Base-by-base conservation (phyloP, 2,329 filamentous ascomycete species). In the Beauveria sp. region DNA sequence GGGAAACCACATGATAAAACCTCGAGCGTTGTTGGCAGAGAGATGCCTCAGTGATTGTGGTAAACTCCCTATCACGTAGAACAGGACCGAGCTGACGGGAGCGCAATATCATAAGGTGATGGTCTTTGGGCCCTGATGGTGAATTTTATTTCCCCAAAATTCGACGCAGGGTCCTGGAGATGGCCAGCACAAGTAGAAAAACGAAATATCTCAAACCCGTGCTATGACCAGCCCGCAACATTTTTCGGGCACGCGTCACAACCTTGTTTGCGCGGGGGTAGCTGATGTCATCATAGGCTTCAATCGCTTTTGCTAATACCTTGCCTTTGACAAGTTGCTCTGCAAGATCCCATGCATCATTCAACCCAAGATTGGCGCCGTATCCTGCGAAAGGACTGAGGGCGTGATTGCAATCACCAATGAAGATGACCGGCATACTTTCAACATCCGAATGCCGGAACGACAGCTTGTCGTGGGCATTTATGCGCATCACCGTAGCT, bases 361-460 rank as follows among this genome's bases (percentile, higher is more conserved):
- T 74, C 28, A 81, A 62, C 3, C 78, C 79, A 61, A 81, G 65
- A 63, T 80, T 80, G 0, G 77, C 79, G 0, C 80, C 79, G 60
- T 74, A 77, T 0, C 79, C 78, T 5, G 79, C 76, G 67, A 80
- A 82, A 0, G 79, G 76, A 56, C 72, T 79, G 6, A 80, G 71
- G 1, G 79, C 78, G 65, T 82, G 79, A 63, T 82, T 81, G 59
- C 72, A 72, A 64, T 82, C 79, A 12, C 80, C 80, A 24, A 82
- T 76, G 55, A 78, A 81, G 10, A 81, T 66, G 8, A 78, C 70
- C 0, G 68, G 66, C 10, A 66, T 20, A 4, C 67, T 52, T 1
- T 59, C 24, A 3, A 69, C 51, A 7, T 64, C 61, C 8, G 68
- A 64, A 50, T 81, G 77, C 0, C 63, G 8, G 61, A 81, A 80